Evolutionary conservation across 345 rosid species (phyloP).

Genomic region (Gossypioides kirkii): DNA sequence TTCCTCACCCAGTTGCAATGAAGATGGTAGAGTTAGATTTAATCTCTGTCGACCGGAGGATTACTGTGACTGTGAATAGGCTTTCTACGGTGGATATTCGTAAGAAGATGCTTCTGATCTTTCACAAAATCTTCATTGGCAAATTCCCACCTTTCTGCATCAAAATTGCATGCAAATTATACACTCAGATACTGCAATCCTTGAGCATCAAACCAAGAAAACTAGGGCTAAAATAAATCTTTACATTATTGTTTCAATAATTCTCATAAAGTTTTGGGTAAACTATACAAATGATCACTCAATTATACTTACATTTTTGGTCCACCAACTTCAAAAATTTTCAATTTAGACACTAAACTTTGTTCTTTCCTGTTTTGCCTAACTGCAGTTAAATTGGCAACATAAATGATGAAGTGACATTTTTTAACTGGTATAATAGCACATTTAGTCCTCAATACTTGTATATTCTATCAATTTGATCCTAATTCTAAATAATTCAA

Average conservation of each 20-base stretch:
- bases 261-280: too few relatives aligned
- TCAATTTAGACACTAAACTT: too few relatives aligned
- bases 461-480: too few relatives aligned
- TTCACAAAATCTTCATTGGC: constrained; percentile 78
- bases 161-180: not conserved
- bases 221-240: not conserved
- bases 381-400: too few relatives aligned
- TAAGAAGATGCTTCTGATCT: constrained; percentile 85
- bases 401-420: too few relatives aligned
- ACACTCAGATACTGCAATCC: not conserved
- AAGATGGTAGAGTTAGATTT: constrained; percentile 80
- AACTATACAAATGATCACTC: too few relatives aligned
- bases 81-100: constrained; percentile 79
- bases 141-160: constrained; percentile 71
- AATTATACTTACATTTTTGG: too few relatives aligned
- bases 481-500: too few relatives aligned
- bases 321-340: too few relatives aligned
- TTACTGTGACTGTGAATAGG: constrained; percentile 91
- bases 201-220: not conserved
- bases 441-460: too few relatives aligned
- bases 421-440: too few relatives aligned
- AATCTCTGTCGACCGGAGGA: constrained; percentile 56
- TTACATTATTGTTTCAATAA: not conserved
- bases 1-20: constrained; percentile 38
- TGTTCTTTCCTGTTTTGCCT: too few relatives aligned